These are phyloP conservation scores for Turritis glabra DNA, from an alignment of 345 rosid species.

Conservation along the genomic window DNA sequence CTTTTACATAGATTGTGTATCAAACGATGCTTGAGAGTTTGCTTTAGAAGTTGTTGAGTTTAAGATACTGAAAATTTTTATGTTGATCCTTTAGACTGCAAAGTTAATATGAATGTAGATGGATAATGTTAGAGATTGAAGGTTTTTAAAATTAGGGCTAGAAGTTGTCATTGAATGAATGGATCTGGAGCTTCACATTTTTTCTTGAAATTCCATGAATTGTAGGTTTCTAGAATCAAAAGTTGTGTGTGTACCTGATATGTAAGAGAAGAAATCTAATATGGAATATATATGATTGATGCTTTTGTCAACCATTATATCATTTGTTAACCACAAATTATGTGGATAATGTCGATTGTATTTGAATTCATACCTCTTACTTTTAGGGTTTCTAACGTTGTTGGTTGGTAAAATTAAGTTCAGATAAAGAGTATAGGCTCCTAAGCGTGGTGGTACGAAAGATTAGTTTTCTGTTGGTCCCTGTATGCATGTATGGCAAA, in stretches of 20 bases:
- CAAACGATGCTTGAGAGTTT: background rate
- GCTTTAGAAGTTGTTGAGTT: background rate
- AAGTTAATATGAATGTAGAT: background rate
- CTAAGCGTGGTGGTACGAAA: background rate
- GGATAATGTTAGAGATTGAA: background rate
- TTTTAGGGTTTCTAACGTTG: background rate
- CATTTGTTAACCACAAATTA: background rate
- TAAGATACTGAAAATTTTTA: background rate
- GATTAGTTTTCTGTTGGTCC: background rate
- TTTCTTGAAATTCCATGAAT: background rate
- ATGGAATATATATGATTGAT: background rate
- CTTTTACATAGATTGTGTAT: background rate
- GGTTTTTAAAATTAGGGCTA: background rate
- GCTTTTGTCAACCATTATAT: background rate
- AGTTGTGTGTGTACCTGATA: background rate
- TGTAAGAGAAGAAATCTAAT: background rate
- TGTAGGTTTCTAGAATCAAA: background rate
- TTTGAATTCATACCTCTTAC: background rate
- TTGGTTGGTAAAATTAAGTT: background rate
- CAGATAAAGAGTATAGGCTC: background rate
- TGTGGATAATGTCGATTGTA: background rate
- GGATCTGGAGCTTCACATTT: constrained; percentile 22
- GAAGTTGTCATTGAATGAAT: background rate
- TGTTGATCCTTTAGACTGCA: background rate
- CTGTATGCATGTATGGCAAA: background rate